Evolutionary conservation across 2,329 filamentous ascomycete species (phyloP), one percentile per base, ranked within the genome.

Genomic region (Neonectria faginata): DNA sequence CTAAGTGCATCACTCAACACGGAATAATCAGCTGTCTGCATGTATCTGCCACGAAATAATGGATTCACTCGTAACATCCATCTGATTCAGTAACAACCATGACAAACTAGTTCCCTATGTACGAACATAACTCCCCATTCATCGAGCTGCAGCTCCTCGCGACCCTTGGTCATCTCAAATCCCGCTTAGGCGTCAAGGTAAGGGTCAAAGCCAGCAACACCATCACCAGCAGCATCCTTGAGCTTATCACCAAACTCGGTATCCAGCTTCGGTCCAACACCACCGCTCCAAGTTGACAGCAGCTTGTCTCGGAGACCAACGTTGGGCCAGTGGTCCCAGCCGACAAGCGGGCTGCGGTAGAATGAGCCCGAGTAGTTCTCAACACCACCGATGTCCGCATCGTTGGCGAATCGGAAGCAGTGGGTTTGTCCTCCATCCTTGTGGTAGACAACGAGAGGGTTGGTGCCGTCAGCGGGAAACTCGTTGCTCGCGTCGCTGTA

Each of bases 321-420:
- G 18, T 62, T 62, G 2, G 75, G 74, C 74, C 74, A 77, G 59
- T 56, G 69, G 47, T 76, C 59, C 74, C 74, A 76, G 16, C 75
- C 72, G 20, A 77, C 65, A 3, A 76, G 70, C 11, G 71, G 70
- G 25, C 68, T 68, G 29, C 60, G 64, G 62, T 72, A 74, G 64
- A 73, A 76, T 2, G 55, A 52, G 2, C 73, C 70, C 3, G 64
- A 66, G 7, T 63, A 70, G 66, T 77, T 76, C 66, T 75, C 74
- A 3, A 71, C 70, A 14, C 68, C 57, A 16, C 55, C 58, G 12
- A 57, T 64, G 44, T 76, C 75, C 41, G 68, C 71, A 14, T 66
- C 64, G 39, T 75, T 74, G 42, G 75, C 75, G 27, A 75, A 69
- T n/a, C 75, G 75, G 70, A 72, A 75, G 67, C 73, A 75, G 66